Evolutionary conservation across 805 yeast species (phyloP), one percentile per base, ranked within the genome.

Genomic region (Candida golubevii): DNA sequence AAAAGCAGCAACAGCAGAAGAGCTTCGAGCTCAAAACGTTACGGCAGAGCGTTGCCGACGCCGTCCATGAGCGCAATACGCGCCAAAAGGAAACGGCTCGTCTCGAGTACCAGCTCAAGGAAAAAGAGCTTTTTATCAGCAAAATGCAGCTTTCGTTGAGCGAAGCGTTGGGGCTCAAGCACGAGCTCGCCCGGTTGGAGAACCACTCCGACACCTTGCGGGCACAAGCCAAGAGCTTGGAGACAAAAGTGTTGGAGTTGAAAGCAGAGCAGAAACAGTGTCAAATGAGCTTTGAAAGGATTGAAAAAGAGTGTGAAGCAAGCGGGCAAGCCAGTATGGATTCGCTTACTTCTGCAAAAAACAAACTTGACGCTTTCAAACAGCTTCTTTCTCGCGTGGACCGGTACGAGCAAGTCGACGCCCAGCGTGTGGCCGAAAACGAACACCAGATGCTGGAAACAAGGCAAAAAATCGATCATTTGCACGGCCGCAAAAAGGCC

Each of bases 51-150:
- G 53, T 67, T 6, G 51, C 54, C 29, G 65, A 61, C 7, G 55
- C 56, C 33, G 51, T 50, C 3, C 78, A 75, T 18, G 67, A 68
- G 7, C 74, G 74, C 50, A 84, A 79, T 39, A 44, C 55, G 5
- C 59, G 61, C 8, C 72, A 75, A 26, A 68, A 69, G 35, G 78
- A 75, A 32, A 44, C 75, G 15, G 65, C 68, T 7, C 61, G 67
- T 11, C 50, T 80, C 18, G 84, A 82, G 46, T 71, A 66, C 30
- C 61, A 62, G 31, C 61, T 81, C 11, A 79, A 80, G 46, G 86
- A 82, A 51, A 71, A 74, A 42, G 69, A 71, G 52, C 59, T 83
- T 36, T 53, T 57, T 3, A 74, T 85, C 26, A 77, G 79, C 50
- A 71, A 75, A 36, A 58, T 79, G 44, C 85, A 82, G 54, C 69